Evolutionary conservation across 176 grass and related monocot species (phyloP).

Genomic region (Carex myosuroides): DNA sequence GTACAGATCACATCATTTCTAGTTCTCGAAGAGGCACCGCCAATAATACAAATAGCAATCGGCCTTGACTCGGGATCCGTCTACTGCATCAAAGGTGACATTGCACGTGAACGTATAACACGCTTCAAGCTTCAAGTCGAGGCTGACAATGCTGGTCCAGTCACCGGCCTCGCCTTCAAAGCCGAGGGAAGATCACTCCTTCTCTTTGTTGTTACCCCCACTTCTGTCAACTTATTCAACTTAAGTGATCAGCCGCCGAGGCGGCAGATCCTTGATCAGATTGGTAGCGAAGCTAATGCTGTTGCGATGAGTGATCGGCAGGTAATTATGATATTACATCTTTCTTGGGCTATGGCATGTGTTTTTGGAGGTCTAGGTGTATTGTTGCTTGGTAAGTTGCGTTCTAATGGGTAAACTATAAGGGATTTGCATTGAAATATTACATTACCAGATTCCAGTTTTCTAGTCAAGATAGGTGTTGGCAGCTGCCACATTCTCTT

Average conservation of each 20-base stretch:
- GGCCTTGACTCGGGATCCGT: constrained; percentile 79
- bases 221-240: constrained; percentile 66
- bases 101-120: constrained; percentile 85
- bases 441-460: neutral
- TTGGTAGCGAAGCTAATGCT: constrained; percentile 69
- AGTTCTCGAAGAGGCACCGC: constrained; percentile 94
- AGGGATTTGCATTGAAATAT: neutral
- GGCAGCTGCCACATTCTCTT: neutral
- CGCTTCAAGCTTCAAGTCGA: constrained; percentile 79
- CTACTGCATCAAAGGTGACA: constrained; percentile 98
- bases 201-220: constrained; percentile 75
- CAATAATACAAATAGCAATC: constrained; percentile 70
- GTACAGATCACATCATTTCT: constrained; percentile 89
- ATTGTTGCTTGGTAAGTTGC: neutral
- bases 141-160: constrained; percentile 28
- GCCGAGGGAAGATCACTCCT: constrained; percentile 72
- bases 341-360: neutral
- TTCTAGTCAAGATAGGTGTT: neutral
- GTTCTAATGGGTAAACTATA: neutral
- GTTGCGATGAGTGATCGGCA: constrained; percentile 78
- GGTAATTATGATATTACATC: constrained; percentile 40
- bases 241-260: constrained; percentile 81
- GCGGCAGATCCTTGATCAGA: constrained; percentile 76
- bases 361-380: neutral
- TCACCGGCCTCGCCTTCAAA: constrained; percentile 78